These are phyloP conservation scores for Calonectria pseudoturangicola DNA, from an alignment of 2,329 filamentous ascomycete species.

Conservation along the genomic window DNA sequence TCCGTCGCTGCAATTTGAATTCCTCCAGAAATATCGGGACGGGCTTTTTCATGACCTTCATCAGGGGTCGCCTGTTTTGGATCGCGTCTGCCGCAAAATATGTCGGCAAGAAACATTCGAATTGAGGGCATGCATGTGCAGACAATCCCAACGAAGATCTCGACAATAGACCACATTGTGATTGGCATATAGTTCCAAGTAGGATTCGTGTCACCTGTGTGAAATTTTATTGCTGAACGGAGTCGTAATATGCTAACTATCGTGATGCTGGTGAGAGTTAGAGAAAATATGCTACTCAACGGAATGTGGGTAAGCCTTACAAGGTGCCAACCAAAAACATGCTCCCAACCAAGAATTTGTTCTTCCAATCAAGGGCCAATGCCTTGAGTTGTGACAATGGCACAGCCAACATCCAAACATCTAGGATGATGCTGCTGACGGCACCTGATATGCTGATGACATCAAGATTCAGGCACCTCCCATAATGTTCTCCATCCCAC, in stretches of 20 bases:
- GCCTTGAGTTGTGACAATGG: neutral
- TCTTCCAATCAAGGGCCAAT: neutral
- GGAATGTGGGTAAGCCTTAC: neutral
- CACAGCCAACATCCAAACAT: neutral
- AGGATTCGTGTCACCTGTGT: neutral
- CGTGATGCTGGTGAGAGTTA: neutral
- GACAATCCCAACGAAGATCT: neutral
- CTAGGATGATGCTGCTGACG: neutral
- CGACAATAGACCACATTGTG: neutral
- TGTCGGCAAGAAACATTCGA: neutral
- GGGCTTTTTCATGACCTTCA: neutral
- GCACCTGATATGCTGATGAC: neutral
- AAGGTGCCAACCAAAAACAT: neutral
- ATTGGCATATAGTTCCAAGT: neutral
- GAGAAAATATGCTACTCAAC: neutral
- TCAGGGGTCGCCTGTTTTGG: neutral
- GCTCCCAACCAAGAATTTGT: neutral
- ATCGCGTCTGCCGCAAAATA: neutral
- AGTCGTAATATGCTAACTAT: neutral
- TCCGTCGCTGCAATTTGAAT: neutral
- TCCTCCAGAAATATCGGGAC: neutral
- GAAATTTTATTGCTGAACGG: neutral
- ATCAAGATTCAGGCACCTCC: neutral
- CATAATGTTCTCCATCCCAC: neutral
- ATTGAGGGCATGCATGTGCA: neutral